A percentile compares a stretch with the other conserved stretches of the same genome.
Conservation (phyloP, 139 green algal genomes). For the Chara braunii region DNA sequence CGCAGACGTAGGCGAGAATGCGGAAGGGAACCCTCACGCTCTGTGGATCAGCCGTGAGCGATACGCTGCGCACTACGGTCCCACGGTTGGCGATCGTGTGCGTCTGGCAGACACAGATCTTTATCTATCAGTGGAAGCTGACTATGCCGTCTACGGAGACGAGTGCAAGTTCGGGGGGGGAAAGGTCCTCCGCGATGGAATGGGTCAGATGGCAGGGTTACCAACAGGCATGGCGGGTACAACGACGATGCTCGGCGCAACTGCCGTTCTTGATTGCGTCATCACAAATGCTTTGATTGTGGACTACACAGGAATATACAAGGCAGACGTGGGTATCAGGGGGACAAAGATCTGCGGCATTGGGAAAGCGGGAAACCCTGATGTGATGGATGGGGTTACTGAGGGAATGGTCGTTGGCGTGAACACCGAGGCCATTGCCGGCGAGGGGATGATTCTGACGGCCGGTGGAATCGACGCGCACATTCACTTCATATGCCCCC, state of each 20-base stretch:
- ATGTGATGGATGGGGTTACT: constrained; percentile 47
- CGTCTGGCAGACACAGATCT: constrained; percentile 45
- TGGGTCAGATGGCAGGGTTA: constrained; percentile 42
- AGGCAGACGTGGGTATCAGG: constrained; percentile 48
- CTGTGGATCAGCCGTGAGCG: constrained; percentile 22
- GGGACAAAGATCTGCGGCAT: constrained; percentile 38
- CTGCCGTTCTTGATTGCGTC: constrained; percentile 38
- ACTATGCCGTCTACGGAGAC: constrained; percentile 46
- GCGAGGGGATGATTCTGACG: constrained; percentile 46
- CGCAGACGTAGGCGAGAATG: no score
- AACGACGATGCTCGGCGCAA: constrained; percentile 10
- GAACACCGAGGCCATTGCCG: constrained; percentile 48
- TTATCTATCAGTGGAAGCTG: constrained; percentile 33
- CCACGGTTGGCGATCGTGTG: constrained; percentile 42
- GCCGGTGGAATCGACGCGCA: constrained; percentile 47
- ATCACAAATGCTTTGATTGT: constrained; percentile 51
- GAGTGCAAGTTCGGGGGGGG: constrained; percentile 52
- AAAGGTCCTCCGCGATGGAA: constrained; percentile 49
- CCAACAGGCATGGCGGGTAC: not conserved
- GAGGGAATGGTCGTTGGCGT: constrained; percentile 44
- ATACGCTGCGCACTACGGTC: constrained; percentile 46
- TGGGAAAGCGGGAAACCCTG: constrained; percentile 50
- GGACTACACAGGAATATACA: constrained; percentile 47
- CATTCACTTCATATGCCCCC: constrained; percentile 51
- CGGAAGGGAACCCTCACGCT: no score